Conservation (phyloP, 192 early-diverging fungal species). For the Coemansia sp. region DNA sequence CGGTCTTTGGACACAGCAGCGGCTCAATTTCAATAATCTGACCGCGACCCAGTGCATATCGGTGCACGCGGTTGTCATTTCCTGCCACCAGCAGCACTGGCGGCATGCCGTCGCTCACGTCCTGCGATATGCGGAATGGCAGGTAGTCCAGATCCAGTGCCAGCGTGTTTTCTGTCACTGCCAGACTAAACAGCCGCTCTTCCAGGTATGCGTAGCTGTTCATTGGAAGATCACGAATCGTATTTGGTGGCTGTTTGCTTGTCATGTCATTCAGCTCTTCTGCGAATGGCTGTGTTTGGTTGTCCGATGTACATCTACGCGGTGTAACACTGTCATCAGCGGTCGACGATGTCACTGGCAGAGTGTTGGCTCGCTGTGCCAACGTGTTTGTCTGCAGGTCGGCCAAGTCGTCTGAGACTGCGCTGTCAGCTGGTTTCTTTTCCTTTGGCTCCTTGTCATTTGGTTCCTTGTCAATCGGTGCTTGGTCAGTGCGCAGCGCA, state of each 20-base stretch:
- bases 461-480: too few relatives aligned
- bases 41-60: constrained; percentile 47
- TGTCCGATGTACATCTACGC: constrained; percentile 6
- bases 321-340: background rate
- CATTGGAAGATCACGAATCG: constrained; percentile 12
- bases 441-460: too few relatives aligned
- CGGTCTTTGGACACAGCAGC: constrained; percentile 41
- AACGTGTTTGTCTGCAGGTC: background rate
- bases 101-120: constrained; percentile 35
- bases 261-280: background rate
- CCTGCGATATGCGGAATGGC: constrained; percentile 54
- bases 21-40: constrained; percentile 47
- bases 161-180: constrained; percentile 13
- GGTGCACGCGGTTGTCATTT: constrained; percentile 47
- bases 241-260: background rate
- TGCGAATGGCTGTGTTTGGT: background rate
- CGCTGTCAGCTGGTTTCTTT: too few relatives aligned
- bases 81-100: constrained; percentile 46
- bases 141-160: constrained; percentile 40
- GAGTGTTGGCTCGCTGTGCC: constrained; percentile 7
- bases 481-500: constrained; percentile 8
- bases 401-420: background rate
- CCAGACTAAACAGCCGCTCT: constrained; percentile 44
- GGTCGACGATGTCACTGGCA: background rate
- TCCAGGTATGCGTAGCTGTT: constrained; percentile 52